Evolutionary conservation across 140 eudicot genomes (phyloP), one percentile per base, ranked within the genome.

Genomic region (Stevia rebaudiana): DNA sequence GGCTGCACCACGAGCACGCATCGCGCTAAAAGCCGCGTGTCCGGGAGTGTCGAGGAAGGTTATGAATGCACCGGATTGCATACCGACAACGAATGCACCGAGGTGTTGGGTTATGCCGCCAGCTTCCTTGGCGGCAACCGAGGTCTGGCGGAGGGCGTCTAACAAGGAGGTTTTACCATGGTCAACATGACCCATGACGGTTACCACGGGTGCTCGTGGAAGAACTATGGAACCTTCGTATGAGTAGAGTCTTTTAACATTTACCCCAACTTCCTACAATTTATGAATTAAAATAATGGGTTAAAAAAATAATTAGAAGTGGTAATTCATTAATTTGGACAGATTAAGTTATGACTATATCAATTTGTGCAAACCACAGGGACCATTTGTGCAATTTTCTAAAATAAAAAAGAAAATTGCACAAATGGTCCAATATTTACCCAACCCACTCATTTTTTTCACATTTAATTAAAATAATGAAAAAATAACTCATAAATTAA

Each of bases 131-230:
- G 98, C 91, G 5, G 94, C 97, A 60, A 90, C 80, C 2, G 97
- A 87, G 3, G 97, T 90, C 53, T 82, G 88, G 4, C 97, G 95
- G 13, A 90, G 76, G 15, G 97, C 95, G 63, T 90, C 97, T 54
- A 90, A 60, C 21, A 90, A 86, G 36, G 97, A 90, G 0, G 97
- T 90, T 78, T 90, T 90, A 0, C 95, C 97, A 55, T 90, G 97
- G 79, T 90, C 97, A 60, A 90, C 97, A 36, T 90, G 97, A 11
- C 97, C 97, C 97, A 90, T 90, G 39, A 90, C 97, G 11, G 97
- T 90, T 36, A 90, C 94, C 12, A 90, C 95, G 2, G 97, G 90
- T 13, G 94, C 86, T 11, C 97, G 86, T 16, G 94, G 86, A 57
- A 82, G 72, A 12, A 82, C 76, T 65, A 59, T 53, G 5, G 82